A percentile compares a stretch with the other conserved stretches of the same genome.
Conservation (phyloP, 2,329 filamentous ascomycete genomes). For the Aspergillus thermomutatus region DNA sequence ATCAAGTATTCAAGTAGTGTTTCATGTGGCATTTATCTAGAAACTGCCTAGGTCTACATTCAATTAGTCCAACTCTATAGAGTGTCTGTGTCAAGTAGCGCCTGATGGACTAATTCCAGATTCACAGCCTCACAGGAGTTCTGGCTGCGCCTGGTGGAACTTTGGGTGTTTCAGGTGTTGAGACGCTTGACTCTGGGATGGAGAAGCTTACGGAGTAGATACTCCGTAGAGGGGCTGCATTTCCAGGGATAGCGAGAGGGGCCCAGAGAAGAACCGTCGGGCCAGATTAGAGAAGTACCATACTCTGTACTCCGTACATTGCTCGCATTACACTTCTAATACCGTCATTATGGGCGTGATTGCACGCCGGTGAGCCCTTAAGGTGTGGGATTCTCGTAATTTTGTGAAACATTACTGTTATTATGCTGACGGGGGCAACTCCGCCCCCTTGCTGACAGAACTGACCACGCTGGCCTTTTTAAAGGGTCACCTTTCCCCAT, state of each 20-base stretch:
- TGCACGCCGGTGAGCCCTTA: neutral
- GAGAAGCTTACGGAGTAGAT: no score
- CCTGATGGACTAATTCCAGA: no score
- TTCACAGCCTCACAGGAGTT: neutral
- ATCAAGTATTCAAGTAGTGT: neutral
- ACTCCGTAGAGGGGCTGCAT: neutral
- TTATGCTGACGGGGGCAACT: conserved; percentile 16
- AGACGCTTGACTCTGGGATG: neutral
- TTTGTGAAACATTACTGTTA: conserved; percentile 13
- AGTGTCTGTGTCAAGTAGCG: neutral
- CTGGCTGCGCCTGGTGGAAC: no score
- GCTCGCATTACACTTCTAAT: neutral
- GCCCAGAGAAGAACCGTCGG: no score
- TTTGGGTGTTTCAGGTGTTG: neutral
- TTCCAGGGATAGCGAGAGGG: neutral
- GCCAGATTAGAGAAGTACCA: no score
- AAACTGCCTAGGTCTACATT: no score
- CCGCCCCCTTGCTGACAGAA: conserved; percentile 20
- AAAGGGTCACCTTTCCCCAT: conserved; percentile 27
- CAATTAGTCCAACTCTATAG: neutral
- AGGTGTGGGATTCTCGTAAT: neutral
- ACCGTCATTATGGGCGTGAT: neutral
- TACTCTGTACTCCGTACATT: neutral
- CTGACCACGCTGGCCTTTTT: conserved; percentile 43
- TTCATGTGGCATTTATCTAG: neutral